Percentiles rank a stretch among this genome's conserved stretches.
phyloP scores from a whole-genome alignment of 768 basidiomycete genomes.

The Leccinum subtestaceum region DNA sequence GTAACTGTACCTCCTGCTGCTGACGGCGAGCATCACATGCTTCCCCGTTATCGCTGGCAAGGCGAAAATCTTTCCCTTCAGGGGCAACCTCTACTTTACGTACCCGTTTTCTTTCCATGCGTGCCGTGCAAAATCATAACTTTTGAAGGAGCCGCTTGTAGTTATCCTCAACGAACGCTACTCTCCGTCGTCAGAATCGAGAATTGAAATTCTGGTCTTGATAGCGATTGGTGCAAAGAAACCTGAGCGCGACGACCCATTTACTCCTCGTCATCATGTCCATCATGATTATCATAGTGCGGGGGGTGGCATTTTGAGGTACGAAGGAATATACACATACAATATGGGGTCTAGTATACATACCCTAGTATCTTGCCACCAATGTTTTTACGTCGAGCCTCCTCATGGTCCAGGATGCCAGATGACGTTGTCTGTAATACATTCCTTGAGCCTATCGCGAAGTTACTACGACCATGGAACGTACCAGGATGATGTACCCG shows the following conservation, averaged over 20 bases:
- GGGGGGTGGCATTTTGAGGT: conserved; percentile 1
- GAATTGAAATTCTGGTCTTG: background rate
- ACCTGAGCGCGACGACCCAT: background rate
- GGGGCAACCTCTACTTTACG: too few relatives aligned
- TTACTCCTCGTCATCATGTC: background rate
- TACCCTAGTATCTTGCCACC: conserved; percentile 95
- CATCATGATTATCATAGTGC: background rate
- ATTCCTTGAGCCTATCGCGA: background rate
- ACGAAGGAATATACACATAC: conserved; percentile 24
- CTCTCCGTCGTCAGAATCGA: too few relatives aligned
- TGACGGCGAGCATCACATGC: too few relatives aligned
- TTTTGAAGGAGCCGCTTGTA: too few relatives aligned
- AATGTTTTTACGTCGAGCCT: conserved; percentile 97
- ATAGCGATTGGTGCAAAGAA: background rate
- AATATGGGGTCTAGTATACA: conserved; percentile 61
- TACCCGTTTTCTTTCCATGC: too few relatives aligned
- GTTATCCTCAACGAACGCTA: too few relatives aligned
- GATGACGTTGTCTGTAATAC: conserved; percentile 83
- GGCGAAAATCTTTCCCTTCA: too few relatives aligned
- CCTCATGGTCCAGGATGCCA: conserved; percentile 98
- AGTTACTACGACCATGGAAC: conserved; percentile 25
- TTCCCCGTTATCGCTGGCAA: too few relatives aligned
- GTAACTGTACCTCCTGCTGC: too few relatives aligned
- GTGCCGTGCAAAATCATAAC: too few relatives aligned
- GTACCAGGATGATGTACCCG: conserved; percentile 90